Percentiles rank a stretch among this genome's conserved stretches.
These are phyloP conservation scores for Rhizopus delemar DNA, from an alignment of 371 early-diverging fungal species.

Conservation along the genomic window DNA sequence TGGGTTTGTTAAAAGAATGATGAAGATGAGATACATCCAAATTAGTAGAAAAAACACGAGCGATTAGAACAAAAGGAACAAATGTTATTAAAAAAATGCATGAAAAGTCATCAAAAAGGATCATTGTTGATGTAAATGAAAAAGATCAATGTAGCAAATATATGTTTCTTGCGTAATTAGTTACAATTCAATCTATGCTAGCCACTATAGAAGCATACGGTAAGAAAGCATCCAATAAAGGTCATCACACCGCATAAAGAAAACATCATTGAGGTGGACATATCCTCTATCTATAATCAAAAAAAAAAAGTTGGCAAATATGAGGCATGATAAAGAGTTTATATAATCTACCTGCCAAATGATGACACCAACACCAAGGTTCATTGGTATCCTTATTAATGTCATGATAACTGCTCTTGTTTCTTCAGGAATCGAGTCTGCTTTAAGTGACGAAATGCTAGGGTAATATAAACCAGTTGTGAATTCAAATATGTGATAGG, in stretches of 20 bases:
- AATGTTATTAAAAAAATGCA: no score
- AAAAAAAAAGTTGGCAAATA: background rate
- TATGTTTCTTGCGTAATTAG: no score
- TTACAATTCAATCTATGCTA: background rate
- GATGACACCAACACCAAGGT: constrained; percentile 70
- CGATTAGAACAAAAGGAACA: no score
- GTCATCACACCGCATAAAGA: constrained; percentile 30
- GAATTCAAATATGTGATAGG: constrained; percentile 64
- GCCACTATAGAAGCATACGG: constrained; percentile 20
- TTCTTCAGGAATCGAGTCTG: constrained; percentile 71
- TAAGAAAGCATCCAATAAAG: constrained; percentile 18
- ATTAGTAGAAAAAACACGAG: no score
- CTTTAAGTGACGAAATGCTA: constrained; percentile 65
- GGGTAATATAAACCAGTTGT: constrained; percentile 81
- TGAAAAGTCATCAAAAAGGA: no score
- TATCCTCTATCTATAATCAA: constrained; percentile 19
- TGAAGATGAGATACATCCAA: no score
- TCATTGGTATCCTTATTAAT: constrained; percentile 76
- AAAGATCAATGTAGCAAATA: no score
- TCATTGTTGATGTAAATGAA: no score
- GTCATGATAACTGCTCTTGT: constrained; percentile 77
- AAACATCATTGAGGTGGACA: constrained; percentile 23
- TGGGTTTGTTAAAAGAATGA: no score
- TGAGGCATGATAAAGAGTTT: background rate
- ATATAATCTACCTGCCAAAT: constrained; percentile 60